Base-by-base conservation (phyloP, 768 basidiomycete species). In the Mycena galopus region DNA sequence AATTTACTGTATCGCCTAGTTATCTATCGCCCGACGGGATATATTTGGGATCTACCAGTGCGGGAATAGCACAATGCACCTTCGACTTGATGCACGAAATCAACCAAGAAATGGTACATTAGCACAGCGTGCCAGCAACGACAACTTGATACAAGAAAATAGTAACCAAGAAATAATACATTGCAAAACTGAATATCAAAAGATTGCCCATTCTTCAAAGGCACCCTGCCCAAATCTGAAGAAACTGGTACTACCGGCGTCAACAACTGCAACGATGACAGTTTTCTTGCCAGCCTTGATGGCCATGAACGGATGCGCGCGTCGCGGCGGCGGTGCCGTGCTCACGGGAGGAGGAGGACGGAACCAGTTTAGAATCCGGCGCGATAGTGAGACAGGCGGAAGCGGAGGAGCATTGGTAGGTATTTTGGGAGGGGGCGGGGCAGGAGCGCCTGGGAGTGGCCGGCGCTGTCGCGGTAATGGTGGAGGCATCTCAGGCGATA, bases 171-270 rank as follows among this genome's bases (percentile, higher is more conserved):
- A 70, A 39, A 72, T 61, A 21, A n/a, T 23, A 65, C 37, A 19
- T 25, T 14, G 8, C 2, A 32, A 32, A 16, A n/a, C 23, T n/a
- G 14, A 37, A 30, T 30, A 32, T 77, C 73, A 86, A 55, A 75
- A 74, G 91, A 96, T 94, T 0, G 94, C 92, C 89, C 93, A 92
- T 76, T 96, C 94, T 64, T 89, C 91, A 79, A 99, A 98, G 11
- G 86, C 90, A 0, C 95, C 94, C 78, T 96, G 88, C 9, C 93
- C 92, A 75, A 98, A 96, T 64, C 94, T 86, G 82, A 96, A 94
- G 85, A 98, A 97, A 74, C 94, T 93, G 51, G 92, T 92, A 73
- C 88, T 95, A 11, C 97, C 96, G 2, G 90, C 88, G 81, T 98
- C 96, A 6, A 97, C 96, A 2, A 89, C 95, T 2, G 96, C 97